Percentiles rank a stretch among this genome's conserved stretches.
phyloP scores from a whole-genome alignment of 1,284 basidiomycete species.

The Puccinia polysora region DNA sequence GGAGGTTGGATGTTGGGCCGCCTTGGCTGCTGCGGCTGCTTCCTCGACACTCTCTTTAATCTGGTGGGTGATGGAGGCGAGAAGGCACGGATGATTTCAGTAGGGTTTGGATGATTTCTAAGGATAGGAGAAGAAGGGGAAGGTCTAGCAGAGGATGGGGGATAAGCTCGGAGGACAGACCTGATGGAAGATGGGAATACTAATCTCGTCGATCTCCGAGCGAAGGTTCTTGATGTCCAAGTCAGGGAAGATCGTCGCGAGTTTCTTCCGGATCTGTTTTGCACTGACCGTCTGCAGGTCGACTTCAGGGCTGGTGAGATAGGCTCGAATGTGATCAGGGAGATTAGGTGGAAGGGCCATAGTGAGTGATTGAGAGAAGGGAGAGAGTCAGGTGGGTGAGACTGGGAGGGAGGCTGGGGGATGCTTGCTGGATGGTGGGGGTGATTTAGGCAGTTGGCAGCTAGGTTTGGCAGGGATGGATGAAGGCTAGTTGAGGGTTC shows the following conservation, averaged over 20 bases:
- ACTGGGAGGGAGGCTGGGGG: too few relatives aligned
- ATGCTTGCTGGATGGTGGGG: too few relatives aligned
- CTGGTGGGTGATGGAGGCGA: too few relatives aligned
- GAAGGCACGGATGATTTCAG: too few relatives aligned
- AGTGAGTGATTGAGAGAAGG: background rate
- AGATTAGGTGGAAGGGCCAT: constrained; percentile 52
- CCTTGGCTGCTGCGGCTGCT: constrained; percentile 11
- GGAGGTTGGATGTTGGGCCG: background rate
- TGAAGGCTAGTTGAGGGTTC: too few relatives aligned
- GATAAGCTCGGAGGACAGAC: too few relatives aligned
- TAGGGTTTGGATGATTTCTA: too few relatives aligned
- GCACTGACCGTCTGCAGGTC: constrained; percentile 70
- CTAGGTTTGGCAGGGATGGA: too few relatives aligned
- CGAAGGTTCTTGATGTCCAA: constrained; percentile 23
- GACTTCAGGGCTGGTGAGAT: constrained; percentile 65
- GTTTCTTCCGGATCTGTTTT: constrained; percentile 67
- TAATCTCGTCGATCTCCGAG: constrained; percentile 31
- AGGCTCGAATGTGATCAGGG: constrained; percentile 62
- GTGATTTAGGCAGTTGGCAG: too few relatives aligned
- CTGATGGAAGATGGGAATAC: constrained; percentile 37
- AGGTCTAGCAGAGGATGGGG: too few relatives aligned
- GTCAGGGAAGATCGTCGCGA: constrained; percentile 50
- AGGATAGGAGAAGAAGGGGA: too few relatives aligned
- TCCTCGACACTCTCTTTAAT: constrained; percentile 28
- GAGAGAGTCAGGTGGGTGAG: too few relatives aligned